These are phyloP conservation scores for Echinosphaeria canescens DNA, from an alignment of 2,329 filamentous ascomycete genomes.

Conservation along the genomic window DNA sequence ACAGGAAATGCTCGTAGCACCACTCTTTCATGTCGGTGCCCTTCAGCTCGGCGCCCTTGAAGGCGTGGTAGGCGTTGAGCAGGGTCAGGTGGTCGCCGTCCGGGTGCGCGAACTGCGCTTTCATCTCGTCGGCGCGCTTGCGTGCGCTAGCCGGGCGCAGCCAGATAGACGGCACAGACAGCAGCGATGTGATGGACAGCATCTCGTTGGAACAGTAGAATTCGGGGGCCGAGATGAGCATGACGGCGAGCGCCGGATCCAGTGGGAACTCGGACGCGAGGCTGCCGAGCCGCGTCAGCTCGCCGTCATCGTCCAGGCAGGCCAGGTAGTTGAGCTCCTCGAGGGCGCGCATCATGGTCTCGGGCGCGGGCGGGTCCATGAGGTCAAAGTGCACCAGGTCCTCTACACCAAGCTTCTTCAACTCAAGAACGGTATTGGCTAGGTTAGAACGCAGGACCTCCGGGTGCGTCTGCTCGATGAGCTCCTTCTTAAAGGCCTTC, in stretches of 20 bases:
- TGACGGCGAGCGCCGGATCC: slow-evolving; percentile 83
- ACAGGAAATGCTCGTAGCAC: slow-evolving; percentile 96
- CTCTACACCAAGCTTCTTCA: slow-evolving; percentile 92
- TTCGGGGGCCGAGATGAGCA: slow-evolving; percentile 93
- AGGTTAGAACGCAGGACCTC: slow-evolving; percentile 92
- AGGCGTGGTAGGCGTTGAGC: slow-evolving; percentile 95
- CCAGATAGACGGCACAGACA: slow-evolving; percentile 90
- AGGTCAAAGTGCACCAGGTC: slow-evolving; percentile 97
- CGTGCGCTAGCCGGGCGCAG: slow-evolving; percentile 67
- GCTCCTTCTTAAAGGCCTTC: slow-evolving; percentile 86
- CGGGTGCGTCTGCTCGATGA: slow-evolving; percentile 93
- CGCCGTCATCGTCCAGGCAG: slow-evolving; percentile 89
- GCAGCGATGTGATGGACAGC: slow-evolving; percentile 76
- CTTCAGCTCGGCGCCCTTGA: slow-evolving; percentile 54
- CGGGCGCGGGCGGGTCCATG: slow-evolving; percentile 94
- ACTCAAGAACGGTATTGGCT: slow-evolving; percentile 80
- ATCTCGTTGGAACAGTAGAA: slow-evolving; percentile 99
- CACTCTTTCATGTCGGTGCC: slow-evolving; percentile 58
- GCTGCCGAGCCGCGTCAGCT: slow-evolving; percentile 67
- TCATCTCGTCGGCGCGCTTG: slow-evolving; percentile 95
- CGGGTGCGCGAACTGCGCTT: slow-evolving; percentile 73
- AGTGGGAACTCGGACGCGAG: slow-evolving; percentile 90
- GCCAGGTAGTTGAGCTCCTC: slow-evolving; percentile 97
- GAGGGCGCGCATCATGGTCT: slow-evolving; percentile 93
- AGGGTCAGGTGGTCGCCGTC: slow-evolving; percentile 94